Evolutionary conservation across 345 rosid genomes (phyloP).

Genomic region (Adansonia digitata): DNA sequence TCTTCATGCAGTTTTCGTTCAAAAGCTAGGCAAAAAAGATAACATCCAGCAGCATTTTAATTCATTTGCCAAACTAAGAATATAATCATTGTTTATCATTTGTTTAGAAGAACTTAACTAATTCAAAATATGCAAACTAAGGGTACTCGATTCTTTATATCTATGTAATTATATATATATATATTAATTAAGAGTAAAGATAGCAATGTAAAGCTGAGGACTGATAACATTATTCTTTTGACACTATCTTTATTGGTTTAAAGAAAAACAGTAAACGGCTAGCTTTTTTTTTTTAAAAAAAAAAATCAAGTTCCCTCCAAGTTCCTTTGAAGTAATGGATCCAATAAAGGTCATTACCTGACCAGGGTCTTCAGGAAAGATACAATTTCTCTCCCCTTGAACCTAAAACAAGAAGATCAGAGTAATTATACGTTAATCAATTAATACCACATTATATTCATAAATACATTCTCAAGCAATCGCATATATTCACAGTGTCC

Average conservation of each 20-base stretch:
- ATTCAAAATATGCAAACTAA: no score
- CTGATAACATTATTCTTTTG: slow-evolving; percentile 26
- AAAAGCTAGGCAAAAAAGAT: slow-evolving; percentile 38
- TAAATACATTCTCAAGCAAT: background rate
- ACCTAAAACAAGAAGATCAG: slow-evolving; percentile 36
- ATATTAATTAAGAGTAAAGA: no score
- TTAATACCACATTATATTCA: slow-evolving; percentile 14
- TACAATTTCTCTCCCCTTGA: slow-evolving; percentile 67
- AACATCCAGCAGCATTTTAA: slow-evolving; percentile 6
- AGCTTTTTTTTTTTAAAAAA: slow-evolving; percentile 1
- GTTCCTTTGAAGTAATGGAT: slow-evolving; percentile 27
- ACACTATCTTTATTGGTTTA: slow-evolving; percentile 17
- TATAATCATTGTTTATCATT: background rate
- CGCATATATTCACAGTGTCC: slow-evolving; percentile 1
- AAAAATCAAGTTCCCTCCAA: slow-evolving; percentile 19
- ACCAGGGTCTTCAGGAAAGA: slow-evolving; percentile 94
- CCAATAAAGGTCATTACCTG: slow-evolving; percentile 54
- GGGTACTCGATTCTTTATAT: no score
- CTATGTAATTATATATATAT: no score
- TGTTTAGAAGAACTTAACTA: no score
- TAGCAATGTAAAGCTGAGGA: slow-evolving; percentile 33
- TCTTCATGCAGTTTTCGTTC: slow-evolving; percentile 59
- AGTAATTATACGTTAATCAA: slow-evolving; percentile 27
- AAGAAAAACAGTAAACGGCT: slow-evolving; percentile 18
- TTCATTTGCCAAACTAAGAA: background rate